A percentile compares a stretch with the other conserved stretches of the same genome.
phyloP scores from a whole-genome alignment of 2,329 filamentous ascomycete species.

The Zarea fungicola region DNA sequence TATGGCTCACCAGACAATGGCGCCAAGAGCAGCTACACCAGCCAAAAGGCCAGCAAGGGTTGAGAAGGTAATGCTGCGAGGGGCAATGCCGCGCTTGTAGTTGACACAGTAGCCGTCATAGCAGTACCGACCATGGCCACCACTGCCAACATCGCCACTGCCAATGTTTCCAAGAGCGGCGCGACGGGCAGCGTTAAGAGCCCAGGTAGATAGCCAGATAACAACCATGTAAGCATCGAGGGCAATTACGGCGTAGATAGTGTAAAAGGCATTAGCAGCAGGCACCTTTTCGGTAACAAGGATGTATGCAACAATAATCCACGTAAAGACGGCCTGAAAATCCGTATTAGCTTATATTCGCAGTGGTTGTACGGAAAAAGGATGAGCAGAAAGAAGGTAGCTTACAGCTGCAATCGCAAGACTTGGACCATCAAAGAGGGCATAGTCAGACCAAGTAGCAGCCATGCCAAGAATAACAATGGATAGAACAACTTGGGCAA shows the following conservation, averaged over 20 bases:
- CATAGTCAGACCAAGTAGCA: constrained; percentile 18
- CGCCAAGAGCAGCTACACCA: constrained; percentile 39
- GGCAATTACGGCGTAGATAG: constrained; percentile 39
- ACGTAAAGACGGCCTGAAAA: constrained; percentile 39
- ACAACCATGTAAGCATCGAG: constrained; percentile 40
- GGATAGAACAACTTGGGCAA: constrained; percentile 36
- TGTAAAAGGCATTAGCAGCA: constrained; percentile 31
- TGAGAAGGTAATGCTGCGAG: background rate
- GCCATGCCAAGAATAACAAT: constrained; percentile 40
- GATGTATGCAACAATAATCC: constrained; percentile 37
- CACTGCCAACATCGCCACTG: background rate
- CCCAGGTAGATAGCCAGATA: constrained; percentile 42
- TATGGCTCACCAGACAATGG: constrained; percentile 34
- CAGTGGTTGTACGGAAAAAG: background rate
- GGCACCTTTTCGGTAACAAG: constrained; percentile 36
- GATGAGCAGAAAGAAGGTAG: background rate
- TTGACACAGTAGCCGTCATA: constrained; percentile 20
- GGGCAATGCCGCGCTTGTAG: constrained; percentile 4
- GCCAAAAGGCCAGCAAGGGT: constrained; percentile 22
- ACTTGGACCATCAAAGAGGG: constrained; percentile 17
- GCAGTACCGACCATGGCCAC: background rate
- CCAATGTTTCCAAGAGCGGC: background rate
- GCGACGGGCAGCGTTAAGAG: constrained; percentile 9
- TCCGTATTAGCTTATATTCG: constrained; percentile 15
- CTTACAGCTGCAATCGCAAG: constrained; percentile 30